Conservation (phyloP, 73 alveolate species). For the Paramecium sonneborni region DNA sequence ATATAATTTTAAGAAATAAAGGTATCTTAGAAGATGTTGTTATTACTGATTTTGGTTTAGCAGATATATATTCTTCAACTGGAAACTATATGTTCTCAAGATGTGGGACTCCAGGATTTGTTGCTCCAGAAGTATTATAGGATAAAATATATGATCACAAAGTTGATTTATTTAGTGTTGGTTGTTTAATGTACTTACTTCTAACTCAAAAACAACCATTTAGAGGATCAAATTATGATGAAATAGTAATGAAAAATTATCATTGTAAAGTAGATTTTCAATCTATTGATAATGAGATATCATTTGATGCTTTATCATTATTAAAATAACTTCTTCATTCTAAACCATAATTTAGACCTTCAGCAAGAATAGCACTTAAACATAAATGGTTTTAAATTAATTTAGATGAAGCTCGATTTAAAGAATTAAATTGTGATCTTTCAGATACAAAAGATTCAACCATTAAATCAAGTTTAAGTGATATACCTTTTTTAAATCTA, state of each 20-base stretch:
- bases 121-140: slow-evolving; percentile 77
- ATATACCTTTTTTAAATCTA: not conserved
- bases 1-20: slow-evolving; percentile 65
- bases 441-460: not conserved
- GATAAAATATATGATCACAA: slow-evolving; percentile 62
- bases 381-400: slow-evolving; percentile 58
- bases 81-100: slow-evolving; percentile 63
- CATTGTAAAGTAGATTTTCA: slow-evolving; percentile 58
- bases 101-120: slow-evolving; percentile 85
- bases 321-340: slow-evolving; percentile 49
- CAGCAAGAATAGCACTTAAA: slow-evolving; percentile 56
- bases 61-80: slow-evolving; percentile 69
- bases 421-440: not conserved
- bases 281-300: slow-evolving; percentile 10
- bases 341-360: slow-evolving; percentile 49
- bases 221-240: slow-evolving; percentile 60
- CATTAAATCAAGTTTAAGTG: not conserved
- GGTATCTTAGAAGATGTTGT: slow-evolving; percentile 40
- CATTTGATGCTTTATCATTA: slow-evolving; percentile 9
- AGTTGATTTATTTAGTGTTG: slow-evolving; percentile 75
- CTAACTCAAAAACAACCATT: slow-evolving; percentile 72
- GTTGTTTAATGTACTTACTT: slow-evolving; percentile 70
- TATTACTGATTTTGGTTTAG: slow-evolving; percentile 71
- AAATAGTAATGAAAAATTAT: slow-evolving; percentile 60
- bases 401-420: not conserved